Evolutionary conservation across 2,329 filamentous ascomycete species (phyloP), one percentile per base, ranked within the genome.

Genomic region (Paecilomyces dactylethromorphus): DNA sequence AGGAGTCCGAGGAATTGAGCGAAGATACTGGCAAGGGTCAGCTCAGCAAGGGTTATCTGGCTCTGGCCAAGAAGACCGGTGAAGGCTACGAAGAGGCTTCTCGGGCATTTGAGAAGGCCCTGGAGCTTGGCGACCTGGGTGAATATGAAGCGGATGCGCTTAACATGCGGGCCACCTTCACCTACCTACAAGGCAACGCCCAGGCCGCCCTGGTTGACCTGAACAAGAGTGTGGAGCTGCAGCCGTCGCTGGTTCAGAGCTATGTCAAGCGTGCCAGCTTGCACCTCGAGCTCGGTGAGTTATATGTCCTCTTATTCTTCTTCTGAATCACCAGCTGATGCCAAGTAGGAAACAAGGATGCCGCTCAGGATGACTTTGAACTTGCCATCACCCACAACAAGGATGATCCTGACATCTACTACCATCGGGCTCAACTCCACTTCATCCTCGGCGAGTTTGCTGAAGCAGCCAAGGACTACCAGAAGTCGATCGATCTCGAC

Each of bases 241-340:
- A 97, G 69, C 90, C 91, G 13, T 81, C 85, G 8, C 82, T 97
- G 79, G 95, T 92, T 7, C 94, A 99, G 79, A 96, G 91, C 80
- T 97, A 95, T 76, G 96, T 99, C 80, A 99, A 99, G 84, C 89
- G 94, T 60, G 94, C 94, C 58, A 97, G 92, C 82, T 96, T 99
- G 88, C 91, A 95, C 75, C 83, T 99, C 45, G 94, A 99, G 79
- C 87, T 94, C 61, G 92, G 89, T 89, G 81, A 68, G 84, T 71
- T 53, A n/a, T 33, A 6, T 11, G 15, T 32, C 29, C 31, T 22
- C 35, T 60, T 57, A 26, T 57, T 39, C 53, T n/a, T 32, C 24
- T 52, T 24, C 21, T 53, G 31, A 13, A 10, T 29, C 21, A 1
- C 32, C 60, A 51, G 65, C 74, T 79, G 66, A 80, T 63, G 60